These are phyloP conservation scores for Clohesyomyces aquaticus DNA, from an alignment of 495 filamentous ascomycete genomes.

Conservation along the genomic window DNA sequence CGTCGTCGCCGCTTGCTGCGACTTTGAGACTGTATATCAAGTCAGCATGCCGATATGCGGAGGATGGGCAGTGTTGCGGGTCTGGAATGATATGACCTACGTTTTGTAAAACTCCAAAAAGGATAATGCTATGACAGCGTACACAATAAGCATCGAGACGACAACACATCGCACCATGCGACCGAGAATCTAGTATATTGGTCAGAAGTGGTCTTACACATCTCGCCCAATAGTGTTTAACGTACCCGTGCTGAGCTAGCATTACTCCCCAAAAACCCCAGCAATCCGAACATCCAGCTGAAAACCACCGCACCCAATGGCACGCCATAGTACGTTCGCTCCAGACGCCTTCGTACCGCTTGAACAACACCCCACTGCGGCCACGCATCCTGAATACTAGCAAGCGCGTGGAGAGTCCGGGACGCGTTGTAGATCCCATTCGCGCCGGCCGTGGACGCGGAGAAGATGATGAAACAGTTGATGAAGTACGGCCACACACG, in stretches of 20 bases:
- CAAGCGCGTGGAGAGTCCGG: constrained; percentile 19
- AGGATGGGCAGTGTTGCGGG: too few relatives aligned
- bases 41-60: too few relatives aligned
- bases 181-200: constrained; percentile 8
- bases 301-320: constrained; percentile 11
- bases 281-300: constrained; percentile 23
- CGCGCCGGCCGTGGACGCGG: constrained; percentile 7
- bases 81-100: too few relatives aligned
- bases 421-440: constrained; percentile 20
- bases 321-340: constrained; percentile 19
- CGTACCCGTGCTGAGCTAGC: constrained; percentile 2
- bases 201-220: neutral
- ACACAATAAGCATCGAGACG: constrained; percentile 20
- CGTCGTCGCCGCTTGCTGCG: constrained; percentile 16
- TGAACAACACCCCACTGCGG: constrained; percentile 14
- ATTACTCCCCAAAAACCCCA: constrained; percentile 10
- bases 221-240: too few relatives aligned
- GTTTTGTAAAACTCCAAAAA: constrained; percentile 20
- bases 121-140: constrained; percentile 2
- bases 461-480: constrained; percentile 24
- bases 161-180: constrained; percentile 12
- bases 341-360: constrained; percentile 7
- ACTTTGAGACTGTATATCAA: constrained; percentile 10
- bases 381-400: constrained; percentile 21
- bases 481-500: constrained; percentile 18